Conservation (phyloP, 345 rosid genomes). For the Camelina sativa region DNA sequence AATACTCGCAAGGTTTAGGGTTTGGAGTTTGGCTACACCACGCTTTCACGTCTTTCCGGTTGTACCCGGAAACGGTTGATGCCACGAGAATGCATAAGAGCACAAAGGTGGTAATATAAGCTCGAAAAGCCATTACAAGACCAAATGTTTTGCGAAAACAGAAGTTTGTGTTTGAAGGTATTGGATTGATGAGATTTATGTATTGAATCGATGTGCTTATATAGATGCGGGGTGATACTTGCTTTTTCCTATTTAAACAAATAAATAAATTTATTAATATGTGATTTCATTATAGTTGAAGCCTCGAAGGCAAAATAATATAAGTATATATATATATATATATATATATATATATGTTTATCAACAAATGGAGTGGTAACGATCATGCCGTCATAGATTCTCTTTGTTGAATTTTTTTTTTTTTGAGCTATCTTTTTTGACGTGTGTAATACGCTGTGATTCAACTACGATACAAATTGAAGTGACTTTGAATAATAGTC, state of each 20-base stretch:
- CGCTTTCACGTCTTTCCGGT: constrained; percentile 38
- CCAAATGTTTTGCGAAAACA: constrained; percentile 23
- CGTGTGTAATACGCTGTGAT: constrained; percentile 2
- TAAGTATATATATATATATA: too few species aligned
- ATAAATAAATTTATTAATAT: constrained; percentile 1
- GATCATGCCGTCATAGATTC: constrained; percentile 31
- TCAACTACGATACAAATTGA: not conserved
- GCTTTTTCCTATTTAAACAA: not conserved
- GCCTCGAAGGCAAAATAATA: not conserved
- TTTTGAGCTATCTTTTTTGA: constrained; percentile 19
- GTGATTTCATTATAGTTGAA: constrained; percentile 22
- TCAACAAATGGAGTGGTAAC: constrained; percentile 36
- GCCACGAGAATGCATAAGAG: constrained; percentile 44
- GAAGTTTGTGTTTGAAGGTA: constrained; percentile 32
- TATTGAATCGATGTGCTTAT: constrained; percentile 31
- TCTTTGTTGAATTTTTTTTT: constrained; percentile 16
- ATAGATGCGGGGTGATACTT: constrained; percentile 28
- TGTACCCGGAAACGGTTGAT: constrained; percentile 41
- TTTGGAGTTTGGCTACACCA: constrained; percentile 76
- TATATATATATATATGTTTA: not conserved
- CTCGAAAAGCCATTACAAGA: constrained; percentile 51
- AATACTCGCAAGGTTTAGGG: constrained; percentile 71
- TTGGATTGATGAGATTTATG: constrained; percentile 29
- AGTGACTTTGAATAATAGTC: not conserved
- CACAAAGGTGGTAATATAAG: constrained; percentile 35